Conservation (phyloP, 108 stramenopile species). For the Phaeodactylum tricornutum region DNA sequence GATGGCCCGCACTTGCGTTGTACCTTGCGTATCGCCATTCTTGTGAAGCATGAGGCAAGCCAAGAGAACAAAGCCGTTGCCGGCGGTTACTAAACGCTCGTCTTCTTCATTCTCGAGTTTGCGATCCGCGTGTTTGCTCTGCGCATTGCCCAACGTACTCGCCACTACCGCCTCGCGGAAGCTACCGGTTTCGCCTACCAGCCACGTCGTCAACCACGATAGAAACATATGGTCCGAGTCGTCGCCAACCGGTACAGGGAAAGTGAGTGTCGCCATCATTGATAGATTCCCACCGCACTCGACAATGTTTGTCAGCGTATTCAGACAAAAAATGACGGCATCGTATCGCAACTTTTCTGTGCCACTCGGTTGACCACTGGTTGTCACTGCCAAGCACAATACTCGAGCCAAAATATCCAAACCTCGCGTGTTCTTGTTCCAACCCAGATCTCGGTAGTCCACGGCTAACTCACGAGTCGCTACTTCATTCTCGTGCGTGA, state of each 20-base stretch:
- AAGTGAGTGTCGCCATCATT: neutral
- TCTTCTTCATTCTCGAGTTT: constrained; percentile 23
- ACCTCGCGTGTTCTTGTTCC: neutral
- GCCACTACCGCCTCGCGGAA: constrained; percentile 51
- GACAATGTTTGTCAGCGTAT: constrained; percentile 64
- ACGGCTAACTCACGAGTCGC: constrained; percentile 57
- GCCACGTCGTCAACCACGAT: constrained; percentile 53
- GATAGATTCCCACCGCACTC: constrained; percentile 21
- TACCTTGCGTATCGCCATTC: constrained; percentile 14
- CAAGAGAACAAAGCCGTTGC: constrained; percentile 73
- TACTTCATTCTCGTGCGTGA: constrained; percentile 61
- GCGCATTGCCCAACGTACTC: constrained; percentile 31
- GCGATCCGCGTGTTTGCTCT: constrained; percentile 11
- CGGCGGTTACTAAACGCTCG: constrained; percentile 67
- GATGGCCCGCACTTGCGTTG: neutral
- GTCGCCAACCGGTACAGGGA: neutral
- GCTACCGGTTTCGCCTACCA: constrained; percentile 41
- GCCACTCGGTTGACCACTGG: too few species aligned
- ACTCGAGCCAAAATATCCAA: constrained; percentile 2
- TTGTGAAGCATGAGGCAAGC: constrained; percentile 48
- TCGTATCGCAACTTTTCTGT: constrained; percentile 42
- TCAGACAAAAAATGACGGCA: constrained; percentile 53
- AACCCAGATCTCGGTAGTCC: too few species aligned
- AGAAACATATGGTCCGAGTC: constrained; percentile 18
- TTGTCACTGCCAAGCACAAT: neutral